These are phyloP conservation scores for Cyphellophora europaea DNA, from an alignment of 2,329 filamentous ascomycete species.

Conservation along the genomic window DNA sequence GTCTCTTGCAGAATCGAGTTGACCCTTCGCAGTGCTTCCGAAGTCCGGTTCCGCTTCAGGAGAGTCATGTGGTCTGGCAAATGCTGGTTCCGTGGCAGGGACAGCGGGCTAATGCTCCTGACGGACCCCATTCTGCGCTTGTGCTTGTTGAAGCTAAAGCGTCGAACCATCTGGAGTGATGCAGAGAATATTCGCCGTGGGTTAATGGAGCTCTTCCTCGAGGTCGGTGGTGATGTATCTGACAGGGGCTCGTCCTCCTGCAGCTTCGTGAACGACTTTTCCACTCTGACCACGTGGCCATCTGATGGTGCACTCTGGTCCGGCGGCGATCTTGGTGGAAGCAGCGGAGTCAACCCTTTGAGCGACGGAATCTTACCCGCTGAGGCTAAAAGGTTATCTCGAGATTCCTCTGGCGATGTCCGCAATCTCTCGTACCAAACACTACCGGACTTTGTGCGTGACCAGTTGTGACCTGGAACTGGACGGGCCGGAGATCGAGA, in stretches of 20 bases:
- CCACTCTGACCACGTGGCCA: background rate
- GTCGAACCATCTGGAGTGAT: constrained; percentile 7
- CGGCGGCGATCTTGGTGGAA: background rate
- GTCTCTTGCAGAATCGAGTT: constrained; percentile 12
- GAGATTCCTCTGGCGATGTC: constrained; percentile 2
- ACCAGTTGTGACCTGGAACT: constrained; percentile 5
- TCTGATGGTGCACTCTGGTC: background rate
- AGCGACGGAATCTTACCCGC: background rate
- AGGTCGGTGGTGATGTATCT: too few relatives aligned
- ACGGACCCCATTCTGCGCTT: too few relatives aligned
- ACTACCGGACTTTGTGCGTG: constrained; percentile 8
- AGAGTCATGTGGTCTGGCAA: constrained; percentile 11
- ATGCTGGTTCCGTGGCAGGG: too few relatives aligned
- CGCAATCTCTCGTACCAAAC: constrained; percentile 7
- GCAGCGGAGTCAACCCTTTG: background rate
- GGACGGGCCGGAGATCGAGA: constrained; percentile 2
- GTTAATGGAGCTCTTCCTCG: constrained; percentile 10
- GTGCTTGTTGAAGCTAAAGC: constrained; percentile 6
- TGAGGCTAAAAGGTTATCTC: background rate
- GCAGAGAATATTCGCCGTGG: constrained; percentile 9
- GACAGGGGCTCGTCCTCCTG: background rate
- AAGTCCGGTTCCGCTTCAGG: constrained; percentile 13
- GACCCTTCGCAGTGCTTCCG: constrained; percentile 11
- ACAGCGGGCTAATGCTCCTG: too few relatives aligned
- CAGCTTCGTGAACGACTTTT: constrained; percentile 3